A percentile compares a stretch with the other conserved stretches of the same genome.
Conservation (phyloP, 1,284 basidiomycete genomes). For the Ceraceosorus guamensis region DNA sequence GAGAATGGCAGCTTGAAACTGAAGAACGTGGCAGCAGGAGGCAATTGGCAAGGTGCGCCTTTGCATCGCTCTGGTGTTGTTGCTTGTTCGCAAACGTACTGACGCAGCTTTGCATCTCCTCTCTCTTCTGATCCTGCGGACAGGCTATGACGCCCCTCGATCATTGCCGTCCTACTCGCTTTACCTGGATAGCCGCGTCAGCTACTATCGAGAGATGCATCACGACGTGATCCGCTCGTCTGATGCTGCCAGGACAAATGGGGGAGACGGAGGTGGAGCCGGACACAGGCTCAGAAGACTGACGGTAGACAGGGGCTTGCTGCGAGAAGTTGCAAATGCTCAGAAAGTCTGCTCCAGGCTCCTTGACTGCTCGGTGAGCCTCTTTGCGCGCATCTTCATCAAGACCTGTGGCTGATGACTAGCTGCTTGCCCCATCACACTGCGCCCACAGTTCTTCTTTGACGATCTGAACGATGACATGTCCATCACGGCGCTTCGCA, state of each 20-base stretch:
- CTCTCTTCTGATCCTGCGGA: neutral
- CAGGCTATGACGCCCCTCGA: constrained; percentile 57
- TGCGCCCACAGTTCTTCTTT: constrained; percentile 69
- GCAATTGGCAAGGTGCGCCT: constrained; percentile 17
- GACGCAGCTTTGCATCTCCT: neutral
- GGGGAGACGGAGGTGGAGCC: constrained; percentile 32
- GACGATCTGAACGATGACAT: constrained; percentile 89
- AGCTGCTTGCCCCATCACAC: neutral
- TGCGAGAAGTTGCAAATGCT: constrained; percentile 83
- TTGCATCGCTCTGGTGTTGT: neutral
- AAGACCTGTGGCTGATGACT: neutral
- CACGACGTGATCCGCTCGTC: constrained; percentile 88
- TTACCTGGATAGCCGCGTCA: constrained; percentile 83
- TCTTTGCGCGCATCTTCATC: neutral
- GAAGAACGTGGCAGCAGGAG: constrained; percentile 59
- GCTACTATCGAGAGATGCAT: constrained; percentile 79
- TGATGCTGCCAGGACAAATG: constrained; percentile 59
- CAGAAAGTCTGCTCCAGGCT: constrained; percentile 81
- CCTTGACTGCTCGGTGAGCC: constrained; percentile 72
- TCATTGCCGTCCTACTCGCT: constrained; percentile 79
- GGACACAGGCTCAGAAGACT: constrained; percentile 68
- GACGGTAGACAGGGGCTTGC: constrained; percentile 88
- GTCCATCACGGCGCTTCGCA: constrained; percentile 76
- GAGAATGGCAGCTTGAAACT: constrained; percentile 64
- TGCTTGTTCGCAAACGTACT: neutral